Evolutionary conservation across 108 stramenopile species (phyloP).

Genomic region (Skeletonema costatum): DNA sequence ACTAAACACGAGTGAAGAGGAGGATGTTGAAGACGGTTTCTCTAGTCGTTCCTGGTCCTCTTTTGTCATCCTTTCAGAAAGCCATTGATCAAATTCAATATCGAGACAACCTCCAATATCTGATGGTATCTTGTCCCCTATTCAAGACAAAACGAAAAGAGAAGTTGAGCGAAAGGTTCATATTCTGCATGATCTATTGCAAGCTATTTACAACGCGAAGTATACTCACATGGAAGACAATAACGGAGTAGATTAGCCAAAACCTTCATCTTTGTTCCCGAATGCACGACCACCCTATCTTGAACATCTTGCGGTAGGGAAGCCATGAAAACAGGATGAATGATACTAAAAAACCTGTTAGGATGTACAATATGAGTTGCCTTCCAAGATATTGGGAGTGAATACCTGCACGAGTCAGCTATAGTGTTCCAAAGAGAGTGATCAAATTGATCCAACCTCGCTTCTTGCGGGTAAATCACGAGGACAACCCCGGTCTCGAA

Average conservation of each 20-base stretch:
- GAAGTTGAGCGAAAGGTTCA: background rate
- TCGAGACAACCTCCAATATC: slow-evolving; percentile 40
- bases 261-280: slow-evolving; percentile 46
- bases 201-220: background rate
- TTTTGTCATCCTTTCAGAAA: slow-evolving; percentile 37
- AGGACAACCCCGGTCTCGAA: slow-evolving; percentile 23
- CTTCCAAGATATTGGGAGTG: slow-evolving; percentile 28
- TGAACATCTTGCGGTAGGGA: slow-evolving; percentile 34
- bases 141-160: background rate
- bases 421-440: slow-evolving; percentile 39
- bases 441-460: slow-evolving; percentile 42
- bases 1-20: background rate
- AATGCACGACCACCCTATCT: slow-evolving; percentile 39
- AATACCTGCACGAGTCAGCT: slow-evolving; percentile 32
- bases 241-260: slow-evolving; percentile 32
- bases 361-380: slow-evolving; percentile 43
- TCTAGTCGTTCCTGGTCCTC: slow-evolving; percentile 12
- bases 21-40: background rate
- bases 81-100: slow-evolving; percentile 38
- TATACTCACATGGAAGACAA: slow-evolving; percentile 29
- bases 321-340: slow-evolving; percentile 43
- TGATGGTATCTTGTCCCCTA: slow-evolving; percentile 30
- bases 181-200: background rate
- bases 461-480: slow-evolving; percentile 46
- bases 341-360: slow-evolving; percentile 41